Evolutionary conservation across 75 land plant species (phyloP).

Genomic region (Isoetes taiwanensis): DNA sequence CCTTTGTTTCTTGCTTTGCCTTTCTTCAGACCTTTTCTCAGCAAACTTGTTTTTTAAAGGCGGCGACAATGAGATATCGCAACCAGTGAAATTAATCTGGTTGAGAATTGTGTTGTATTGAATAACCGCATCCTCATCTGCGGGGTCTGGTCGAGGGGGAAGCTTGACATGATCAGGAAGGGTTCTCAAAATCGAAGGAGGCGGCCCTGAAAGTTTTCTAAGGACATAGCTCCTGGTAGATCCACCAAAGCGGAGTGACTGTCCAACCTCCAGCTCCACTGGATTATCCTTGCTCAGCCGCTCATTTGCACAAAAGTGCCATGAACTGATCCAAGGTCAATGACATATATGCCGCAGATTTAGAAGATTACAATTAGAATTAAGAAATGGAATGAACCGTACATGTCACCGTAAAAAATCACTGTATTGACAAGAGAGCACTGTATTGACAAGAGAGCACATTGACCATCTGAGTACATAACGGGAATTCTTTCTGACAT

Average conservation of each 20-base stretch:
- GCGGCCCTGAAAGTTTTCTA: conserved; percentile 46
- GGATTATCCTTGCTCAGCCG: conserved; percentile 81
- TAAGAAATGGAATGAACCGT: too few relatives aligned
- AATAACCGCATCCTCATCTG: conserved; percentile 82
- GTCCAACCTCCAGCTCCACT: conserved; percentile 88
- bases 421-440: too few relatives aligned
- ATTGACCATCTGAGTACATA: too few relatives aligned
- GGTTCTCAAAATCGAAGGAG: conserved; percentile 37
- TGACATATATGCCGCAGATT: conserved; percentile 72
- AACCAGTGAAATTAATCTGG: conserved; percentile 37
- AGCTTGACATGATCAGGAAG: conserved; percentile 37
- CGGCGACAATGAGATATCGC: conserved; percentile 2
- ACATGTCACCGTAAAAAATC: too few relatives aligned
- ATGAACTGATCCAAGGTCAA: conserved; percentile 92
- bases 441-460: too few relatives aligned
- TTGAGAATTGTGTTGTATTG: conserved; percentile 80
- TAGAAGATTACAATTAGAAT: too few relatives aligned
- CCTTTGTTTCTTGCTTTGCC: conserved; percentile 41
- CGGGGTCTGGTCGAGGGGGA: conserved; percentile 82
- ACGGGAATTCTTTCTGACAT: too few relatives aligned
- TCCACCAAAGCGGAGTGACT: conserved; percentile 83
- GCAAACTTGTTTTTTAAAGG: background rate
- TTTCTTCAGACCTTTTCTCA: conserved; percentile 12
- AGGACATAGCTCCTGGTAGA: conserved; percentile 81
- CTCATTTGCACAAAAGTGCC: conserved; percentile 99